Evolutionary conservation across 108 stramenopile genomes (phyloP), one percentile per base, ranked within the genome.

Genomic region (Nitzschia sp.): DNA sequence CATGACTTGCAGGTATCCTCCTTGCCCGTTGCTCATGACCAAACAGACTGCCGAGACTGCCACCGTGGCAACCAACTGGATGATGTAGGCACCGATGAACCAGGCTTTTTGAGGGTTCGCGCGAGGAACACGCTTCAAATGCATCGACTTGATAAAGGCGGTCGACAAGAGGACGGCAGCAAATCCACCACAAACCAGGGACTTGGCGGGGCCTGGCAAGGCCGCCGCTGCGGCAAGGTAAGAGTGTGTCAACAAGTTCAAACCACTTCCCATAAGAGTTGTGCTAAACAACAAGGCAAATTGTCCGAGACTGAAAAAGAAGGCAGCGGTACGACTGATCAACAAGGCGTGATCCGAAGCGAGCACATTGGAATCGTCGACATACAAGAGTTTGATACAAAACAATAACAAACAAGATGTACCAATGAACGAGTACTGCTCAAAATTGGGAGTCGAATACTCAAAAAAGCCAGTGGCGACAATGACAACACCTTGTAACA

Each of bases 121-220:
- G 0, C 75, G 77, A 0, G 91, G 91, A 34, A 92, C 81, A 14
- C 91, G 81, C 24, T 83, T 79, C 63, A 92, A 65, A 63, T 92
- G 91, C 88, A 92, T 88, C 20, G 86, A 85, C 70, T 92, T 92
- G 66, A 89, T 87, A 58, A 92, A 92, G 41, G 72, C 59, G 21
- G 84, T 88, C 0, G 78, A 80, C 12, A 86, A 60, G 10, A 92
- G 55, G 0, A 84, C 83, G 24, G 85, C 88, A 6, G 91, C 72
- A 72, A 89, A 88, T 10, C 91, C 91, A 53, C 83, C 85, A 52
- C 88, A 89, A 0, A 89, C 88, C 75, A 92, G 54, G 24, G 69
- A 67, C 59, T 89, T 92, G 22, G 86, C 83, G 53, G 83, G 81
- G 14, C 81, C 83, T 0, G 91, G 84, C 60, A 92, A 70, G 7